Percentiles rank a stretch among this genome's conserved stretches.
Conservation (phyloP, 768 basidiomycete species). For the Termitomyces heimii region DNA sequence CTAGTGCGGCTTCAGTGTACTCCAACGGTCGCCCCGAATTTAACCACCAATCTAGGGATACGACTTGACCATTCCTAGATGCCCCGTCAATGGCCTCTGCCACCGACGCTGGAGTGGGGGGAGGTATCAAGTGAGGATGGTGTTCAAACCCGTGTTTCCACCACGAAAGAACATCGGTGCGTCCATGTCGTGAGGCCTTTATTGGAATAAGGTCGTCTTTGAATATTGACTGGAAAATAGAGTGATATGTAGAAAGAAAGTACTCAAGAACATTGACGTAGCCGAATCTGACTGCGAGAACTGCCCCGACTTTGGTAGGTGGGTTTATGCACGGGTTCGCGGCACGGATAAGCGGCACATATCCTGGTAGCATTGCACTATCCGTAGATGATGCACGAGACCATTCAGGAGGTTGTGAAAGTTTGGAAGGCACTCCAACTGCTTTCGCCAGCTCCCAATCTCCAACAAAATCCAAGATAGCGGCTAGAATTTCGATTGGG, state of each 20-base stretch:
- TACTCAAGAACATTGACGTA: conserved; percentile 74
- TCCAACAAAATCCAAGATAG: conserved; percentile 72
- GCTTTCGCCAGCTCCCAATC: conserved; percentile 84
- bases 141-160: conserved; percentile 65
- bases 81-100: conserved; percentile 75
- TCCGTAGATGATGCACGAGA: conserved; percentile 62
- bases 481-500: conserved; percentile 70
- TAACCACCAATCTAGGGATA: conserved; percentile 80
- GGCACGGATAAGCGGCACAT: conserved; percentile 53
- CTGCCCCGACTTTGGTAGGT: conserved; percentile 67
- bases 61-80: conserved; percentile 68
- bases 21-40: conserved; percentile 58
- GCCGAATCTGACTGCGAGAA: conserved; percentile 62
- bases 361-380: conserved; percentile 63
- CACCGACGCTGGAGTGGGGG: conserved; percentile 48
- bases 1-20: conserved; percentile 76
- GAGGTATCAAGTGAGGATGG: conserved; percentile 52
- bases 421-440: conserved; percentile 65
- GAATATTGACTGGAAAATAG: conserved; percentile 60
- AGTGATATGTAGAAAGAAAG: conserved; percentile 58
- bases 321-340: conserved; percentile 48
- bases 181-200: conserved; percentile 72
- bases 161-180: conserved; percentile 71
- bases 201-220: conserved; percentile 67
- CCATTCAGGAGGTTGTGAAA: conserved; percentile 68